phyloP scores from a whole-genome alignment of 129 eudicot species.

The Chrysanthemum seticuspe region DNA sequence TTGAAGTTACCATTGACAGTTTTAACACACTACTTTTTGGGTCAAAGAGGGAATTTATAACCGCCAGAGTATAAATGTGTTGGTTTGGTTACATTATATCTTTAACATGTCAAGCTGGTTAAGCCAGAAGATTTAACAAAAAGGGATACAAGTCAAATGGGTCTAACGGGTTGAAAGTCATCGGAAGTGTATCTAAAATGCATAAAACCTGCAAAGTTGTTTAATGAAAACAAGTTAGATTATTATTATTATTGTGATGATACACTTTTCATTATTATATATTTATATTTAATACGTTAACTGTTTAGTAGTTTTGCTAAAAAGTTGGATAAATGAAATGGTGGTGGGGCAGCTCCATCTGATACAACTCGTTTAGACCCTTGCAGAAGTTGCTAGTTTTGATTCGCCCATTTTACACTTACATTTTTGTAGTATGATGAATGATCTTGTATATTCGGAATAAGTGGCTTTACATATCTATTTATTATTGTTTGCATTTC shows the following conservation, averaged over 20 bases:
- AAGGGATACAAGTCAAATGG: neutral
- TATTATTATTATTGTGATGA: no score
- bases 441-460: neutral
- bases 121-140: neutral
- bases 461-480: neutral
- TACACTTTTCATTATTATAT: neutral
- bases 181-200: neutral
- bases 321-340: neutral
- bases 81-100: neutral
- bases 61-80: neutral
- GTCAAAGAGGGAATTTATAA: neutral
- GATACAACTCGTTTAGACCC: neutral
- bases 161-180: neutral
- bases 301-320: neutral
- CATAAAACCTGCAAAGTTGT: neutral
- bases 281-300: neutral
- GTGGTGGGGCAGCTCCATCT: neutral
- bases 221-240: no score
- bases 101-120: neutral
- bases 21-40: neutral
- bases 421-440: no score
- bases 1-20: neutral
- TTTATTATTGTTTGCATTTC: conserved; percentile 8
- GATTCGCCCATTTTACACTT: no score
- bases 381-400: neutral